Evolutionary conservation across 2,329 filamentous ascomycete genomes (phyloP).

Genomic region (Fusarium sp.): DNA sequence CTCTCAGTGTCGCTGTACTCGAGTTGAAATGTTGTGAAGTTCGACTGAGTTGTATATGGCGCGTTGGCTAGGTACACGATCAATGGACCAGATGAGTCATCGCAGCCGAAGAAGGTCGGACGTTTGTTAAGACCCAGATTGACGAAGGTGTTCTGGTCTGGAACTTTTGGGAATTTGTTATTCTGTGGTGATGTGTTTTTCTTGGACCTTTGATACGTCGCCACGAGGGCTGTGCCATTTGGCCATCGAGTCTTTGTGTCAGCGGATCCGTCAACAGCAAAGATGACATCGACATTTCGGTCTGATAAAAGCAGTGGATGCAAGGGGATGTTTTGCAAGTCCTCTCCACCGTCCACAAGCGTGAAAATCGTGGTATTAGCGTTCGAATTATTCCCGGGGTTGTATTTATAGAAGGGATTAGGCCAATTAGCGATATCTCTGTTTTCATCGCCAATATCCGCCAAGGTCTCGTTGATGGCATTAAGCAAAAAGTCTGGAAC

Average conservation of each 20-base stretch:
- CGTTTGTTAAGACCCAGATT: constrained; percentile 78
- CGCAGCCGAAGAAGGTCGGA: constrained; percentile 85
- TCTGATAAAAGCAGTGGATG: constrained; percentile 80
- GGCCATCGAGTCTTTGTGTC: constrained; percentile 78
- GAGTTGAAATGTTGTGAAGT: constrained; percentile 78
- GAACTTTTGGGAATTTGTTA: constrained; percentile 77
- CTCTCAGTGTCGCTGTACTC: constrained; percentile 72
- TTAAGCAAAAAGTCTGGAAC: constrained; percentile 62
- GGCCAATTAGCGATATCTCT: constrained; percentile 81
- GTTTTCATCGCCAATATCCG: constrained; percentile 65
- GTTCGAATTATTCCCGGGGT: constrained; percentile 68
- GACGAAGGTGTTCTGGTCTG: constrained; percentile 80
- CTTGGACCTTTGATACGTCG: constrained; percentile 76
- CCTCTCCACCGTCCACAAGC: constrained; percentile 82
- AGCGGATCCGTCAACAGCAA: constrained; percentile 81
- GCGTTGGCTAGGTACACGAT: constrained; percentile 87
- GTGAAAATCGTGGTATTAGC: constrained; percentile 67
- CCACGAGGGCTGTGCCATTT: constrained; percentile 79
- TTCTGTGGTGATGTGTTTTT: constrained; percentile 67
- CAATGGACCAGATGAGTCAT: constrained; percentile 65
- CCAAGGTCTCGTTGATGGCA: constrained; percentile 64
- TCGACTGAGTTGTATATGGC: constrained; percentile 77
- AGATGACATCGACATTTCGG: constrained; percentile 82
- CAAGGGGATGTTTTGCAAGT: constrained; percentile 82
- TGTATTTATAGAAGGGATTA: constrained; percentile 79